phyloP scores from a whole-genome alignment of 495 filamentous ascomycete genomes.

The Saxophila tyrrhenica region DNA sequence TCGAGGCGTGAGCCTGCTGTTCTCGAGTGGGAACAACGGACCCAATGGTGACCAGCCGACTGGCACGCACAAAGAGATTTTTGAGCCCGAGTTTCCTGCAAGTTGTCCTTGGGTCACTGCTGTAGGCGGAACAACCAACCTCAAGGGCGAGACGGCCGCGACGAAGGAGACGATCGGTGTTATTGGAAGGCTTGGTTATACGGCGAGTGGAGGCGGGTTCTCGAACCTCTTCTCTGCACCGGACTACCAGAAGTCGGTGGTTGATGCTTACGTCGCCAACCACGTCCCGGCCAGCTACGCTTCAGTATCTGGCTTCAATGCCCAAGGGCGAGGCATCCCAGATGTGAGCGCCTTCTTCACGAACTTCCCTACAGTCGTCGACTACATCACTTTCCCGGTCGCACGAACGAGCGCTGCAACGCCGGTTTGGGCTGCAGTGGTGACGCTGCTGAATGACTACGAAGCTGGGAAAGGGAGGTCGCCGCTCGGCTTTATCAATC shows the following conservation, averaged over 20 bases:
- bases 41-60: slow-evolving; percentile 25
- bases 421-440: slow-evolving; percentile 24
- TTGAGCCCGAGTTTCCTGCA: slow-evolving; percentile 18
- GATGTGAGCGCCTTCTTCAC: slow-evolving; percentile 28
- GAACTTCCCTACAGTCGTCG: not conserved
- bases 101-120: not conserved
- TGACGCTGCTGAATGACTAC: slow-evolving; percentile 30
- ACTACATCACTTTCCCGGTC: slow-evolving; percentile 8
- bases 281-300: slow-evolving; percentile 21
- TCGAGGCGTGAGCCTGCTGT: slow-evolving; percentile 28
- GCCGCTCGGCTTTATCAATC: slow-evolving; percentile 31
- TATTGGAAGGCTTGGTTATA: not conserved
- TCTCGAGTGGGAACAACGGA: slow-evolving; percentile 28
- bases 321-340: slow-evolving; percentile 28
- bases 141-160: not conserved
- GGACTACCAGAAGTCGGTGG: slow-evolving; percentile 24
- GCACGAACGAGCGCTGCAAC: slow-evolving; percentile 28
- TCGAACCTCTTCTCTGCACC: slow-evolving; percentile 28
- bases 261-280: slow-evolving; percentile 22
- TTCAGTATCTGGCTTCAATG: slow-evolving; percentile 22
- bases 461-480: slow-evolving; percentile 21
- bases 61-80: slow-evolving; percentile 24
- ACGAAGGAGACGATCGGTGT: not conserved
- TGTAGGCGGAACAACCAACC: slow-evolving; percentile 1
- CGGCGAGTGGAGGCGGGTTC: slow-evolving; percentile 25